A percentile compares a stretch with the other conserved stretches of the same genome.
phyloP scores from a whole-genome alignment of 176 grass and related monocot species.

The Olyra latifolia region DNA sequence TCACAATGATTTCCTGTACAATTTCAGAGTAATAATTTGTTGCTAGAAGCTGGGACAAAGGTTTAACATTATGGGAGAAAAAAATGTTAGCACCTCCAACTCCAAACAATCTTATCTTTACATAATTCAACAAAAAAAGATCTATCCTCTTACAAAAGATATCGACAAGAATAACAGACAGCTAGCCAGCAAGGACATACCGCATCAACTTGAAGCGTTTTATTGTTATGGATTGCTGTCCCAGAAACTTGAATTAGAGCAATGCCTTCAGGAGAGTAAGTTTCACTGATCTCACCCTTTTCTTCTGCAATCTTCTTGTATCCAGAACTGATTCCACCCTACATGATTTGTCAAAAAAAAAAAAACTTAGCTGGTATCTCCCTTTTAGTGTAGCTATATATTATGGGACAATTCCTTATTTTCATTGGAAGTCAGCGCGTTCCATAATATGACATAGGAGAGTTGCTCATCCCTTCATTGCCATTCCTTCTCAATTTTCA shows the following conservation, averaged over 20 bases:
- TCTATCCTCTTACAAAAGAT: background rate
- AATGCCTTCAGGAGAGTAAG: slow-evolving; percentile 73
- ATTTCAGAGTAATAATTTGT: background rate
- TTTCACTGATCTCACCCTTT: slow-evolving; percentile 60
- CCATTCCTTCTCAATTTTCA: too few species aligned
- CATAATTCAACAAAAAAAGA: background rate
- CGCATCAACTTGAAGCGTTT: slow-evolving; percentile 87
- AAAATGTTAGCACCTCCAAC: background rate
- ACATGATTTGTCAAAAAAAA: slow-evolving; percentile 23
- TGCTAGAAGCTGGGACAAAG: background rate
- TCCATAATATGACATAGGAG: too few species aligned
- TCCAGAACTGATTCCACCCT: slow-evolving; percentile 83
- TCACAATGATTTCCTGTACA: background rate
- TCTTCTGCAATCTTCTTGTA: slow-evolving; percentile 67
- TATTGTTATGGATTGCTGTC: slow-evolving; percentile 75
- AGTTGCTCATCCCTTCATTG: too few species aligned
- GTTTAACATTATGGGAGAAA: background rate
- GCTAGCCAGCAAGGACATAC: slow-evolving; percentile 40
- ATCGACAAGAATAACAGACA: slow-evolving; percentile 19
- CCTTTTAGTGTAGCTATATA: background rate
- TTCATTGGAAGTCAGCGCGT: too few species aligned
- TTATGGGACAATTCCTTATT: background rate
- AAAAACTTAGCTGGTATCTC: background rate
- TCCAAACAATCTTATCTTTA: background rate
- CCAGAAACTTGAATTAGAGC: slow-evolving; percentile 82